phyloP scores from a whole-genome alignment of 1,284 basidiomycete genomes.

The Boletellus deceptivus region DNA sequence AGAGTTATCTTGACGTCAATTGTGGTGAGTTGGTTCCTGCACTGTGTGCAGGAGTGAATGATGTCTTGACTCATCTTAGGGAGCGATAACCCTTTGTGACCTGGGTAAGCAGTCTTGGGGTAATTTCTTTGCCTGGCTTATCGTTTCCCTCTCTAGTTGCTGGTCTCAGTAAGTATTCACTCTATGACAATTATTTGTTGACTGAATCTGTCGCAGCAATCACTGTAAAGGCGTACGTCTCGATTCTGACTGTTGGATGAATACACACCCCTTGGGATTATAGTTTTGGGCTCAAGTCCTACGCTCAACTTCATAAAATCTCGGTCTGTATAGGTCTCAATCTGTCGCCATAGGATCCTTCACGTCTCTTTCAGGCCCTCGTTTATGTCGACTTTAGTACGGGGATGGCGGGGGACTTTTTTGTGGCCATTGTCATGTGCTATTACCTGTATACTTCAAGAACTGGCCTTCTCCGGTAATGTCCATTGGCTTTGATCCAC shows the following conservation, averaged over 20 bases:
- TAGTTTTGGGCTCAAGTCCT: constrained; percentile 37
- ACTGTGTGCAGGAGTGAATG: not conserved
- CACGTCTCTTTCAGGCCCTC: constrained; percentile 29
- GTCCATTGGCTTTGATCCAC: not conserved
- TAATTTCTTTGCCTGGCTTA: not conserved
- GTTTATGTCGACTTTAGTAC: constrained; percentile 44
- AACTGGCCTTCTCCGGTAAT: constrained; percentile 42
- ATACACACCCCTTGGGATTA: not conserved
- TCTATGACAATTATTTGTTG: not conserved
- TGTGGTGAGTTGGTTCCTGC: constrained; percentile 34
- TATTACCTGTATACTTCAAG: constrained; percentile 40
- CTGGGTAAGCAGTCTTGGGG: constrained; percentile 36
- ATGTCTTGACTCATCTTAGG: constrained; percentile 26
- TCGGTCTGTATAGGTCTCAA: constrained; percentile 31
- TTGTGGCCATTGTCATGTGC: constrained; percentile 42
- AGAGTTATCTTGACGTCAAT: constrained; percentile 36
- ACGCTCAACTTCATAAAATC: constrained; percentile 32
- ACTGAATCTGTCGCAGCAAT: constrained; percentile 34
- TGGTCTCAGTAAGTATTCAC: constrained; percentile 37
- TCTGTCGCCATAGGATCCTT: not conserved
- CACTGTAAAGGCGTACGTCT: constrained; percentile 41
- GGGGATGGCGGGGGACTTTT: constrained; percentile 42
- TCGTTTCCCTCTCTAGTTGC: constrained; percentile 28
- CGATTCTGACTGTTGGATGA: not conserved
- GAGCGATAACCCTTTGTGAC: constrained; percentile 38